A percentile compares a stretch with the other conserved stretches of the same genome.
These are phyloP conservation scores for Pythium scleroteichum DNA, from an alignment of 352 stramenopile species.

Conservation along the genomic window DNA sequence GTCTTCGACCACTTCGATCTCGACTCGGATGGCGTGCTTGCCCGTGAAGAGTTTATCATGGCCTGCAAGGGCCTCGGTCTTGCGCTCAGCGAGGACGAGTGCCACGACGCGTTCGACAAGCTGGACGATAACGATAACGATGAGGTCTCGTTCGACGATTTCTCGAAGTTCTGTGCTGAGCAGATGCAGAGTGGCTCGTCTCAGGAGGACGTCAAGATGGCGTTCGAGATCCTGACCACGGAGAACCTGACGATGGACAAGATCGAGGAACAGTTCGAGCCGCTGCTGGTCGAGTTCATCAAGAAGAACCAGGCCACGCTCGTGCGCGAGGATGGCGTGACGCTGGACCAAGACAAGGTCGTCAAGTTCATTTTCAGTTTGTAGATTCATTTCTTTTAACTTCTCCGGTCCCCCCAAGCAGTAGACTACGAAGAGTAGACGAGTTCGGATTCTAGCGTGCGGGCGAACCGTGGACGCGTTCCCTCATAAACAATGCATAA, in stretches of 20 bases:
- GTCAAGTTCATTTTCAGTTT: constrained; percentile 80
- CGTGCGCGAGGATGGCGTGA: constrained; percentile 51
- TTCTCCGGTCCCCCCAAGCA: neutral
- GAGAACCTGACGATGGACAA: constrained; percentile 77
- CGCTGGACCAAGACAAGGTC: constrained; percentile 77
- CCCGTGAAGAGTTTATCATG: constrained; percentile 90
- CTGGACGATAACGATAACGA: constrained; percentile 82
- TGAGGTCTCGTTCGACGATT: constrained; percentile 84
- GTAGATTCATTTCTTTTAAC: constrained; percentile 32
- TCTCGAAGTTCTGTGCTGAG: constrained; percentile 86
- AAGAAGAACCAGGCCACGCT: constrained; percentile 68
- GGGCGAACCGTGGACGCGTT: neutral
- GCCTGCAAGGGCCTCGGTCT: constrained; percentile 88
- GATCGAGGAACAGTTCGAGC: constrained; percentile 84
- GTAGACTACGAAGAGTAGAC: neutral
- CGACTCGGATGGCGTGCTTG: constrained; percentile 83
- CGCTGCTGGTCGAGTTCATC: constrained; percentile 73
- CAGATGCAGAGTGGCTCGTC: constrained; percentile 87
- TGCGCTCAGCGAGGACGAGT: constrained; percentile 86
- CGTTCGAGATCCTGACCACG: constrained; percentile 76
- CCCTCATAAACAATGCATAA: constrained; percentile 26
- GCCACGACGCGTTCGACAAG: constrained; percentile 88
- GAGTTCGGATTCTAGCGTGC: neutral
- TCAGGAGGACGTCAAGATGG: constrained; percentile 77
- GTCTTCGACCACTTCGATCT: constrained; percentile 91